Percentiles rank a stretch among this genome's conserved stretches.
Conservation (phyloP, 805 yeast species). For the Sungouiella thailandica region DNA sequence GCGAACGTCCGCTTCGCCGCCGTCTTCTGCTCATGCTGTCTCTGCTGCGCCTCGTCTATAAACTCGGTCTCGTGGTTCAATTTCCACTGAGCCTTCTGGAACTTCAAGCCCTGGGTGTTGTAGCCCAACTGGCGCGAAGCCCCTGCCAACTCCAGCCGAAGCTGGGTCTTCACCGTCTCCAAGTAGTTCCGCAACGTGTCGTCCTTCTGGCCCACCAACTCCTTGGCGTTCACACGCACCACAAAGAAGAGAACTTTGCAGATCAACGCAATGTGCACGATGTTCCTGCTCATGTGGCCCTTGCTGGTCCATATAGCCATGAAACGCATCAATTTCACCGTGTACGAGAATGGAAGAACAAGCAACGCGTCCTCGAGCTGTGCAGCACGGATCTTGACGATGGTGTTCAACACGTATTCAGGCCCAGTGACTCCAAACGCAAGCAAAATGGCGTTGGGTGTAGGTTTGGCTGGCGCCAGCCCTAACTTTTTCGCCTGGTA, state of each 20-base stretch:
- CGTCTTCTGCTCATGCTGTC: slow-evolving; percentile 45
- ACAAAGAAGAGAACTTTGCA: slow-evolving; percentile 75
- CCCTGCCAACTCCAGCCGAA: slow-evolving; percentile 51
- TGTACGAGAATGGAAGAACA: slow-evolving; percentile 85
- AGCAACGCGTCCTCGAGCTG: slow-evolving; percentile 91
- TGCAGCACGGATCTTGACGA: slow-evolving; percentile 68
- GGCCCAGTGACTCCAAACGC: slow-evolving; percentile 72
- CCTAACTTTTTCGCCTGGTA: slow-evolving; percentile 36
- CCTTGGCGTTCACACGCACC: slow-evolving; percentile 69
- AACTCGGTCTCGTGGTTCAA: slow-evolving; percentile 68
- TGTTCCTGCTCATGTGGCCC: slow-evolving; percentile 33
- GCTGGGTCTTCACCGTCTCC: slow-evolving; percentile 53
- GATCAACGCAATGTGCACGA: slow-evolving; percentile 55
- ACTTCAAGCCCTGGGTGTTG: slow-evolving; percentile 79
- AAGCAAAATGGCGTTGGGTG: slow-evolving; percentile 63
- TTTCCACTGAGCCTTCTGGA: slow-evolving; percentile 73
- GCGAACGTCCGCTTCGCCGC: slow-evolving; percentile 73
- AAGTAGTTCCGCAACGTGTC: slow-evolving; percentile 60
- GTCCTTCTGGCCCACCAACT: slow-evolving; percentile 67
- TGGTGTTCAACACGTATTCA: slow-evolving; percentile 69
- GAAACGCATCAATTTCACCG: slow-evolving; percentile 63
- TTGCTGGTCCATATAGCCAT: slow-evolving; percentile 68
- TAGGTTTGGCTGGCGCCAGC: slow-evolving; percentile 54
- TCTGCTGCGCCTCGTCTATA: slow-evolving; percentile 60
- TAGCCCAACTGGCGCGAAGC: slow-evolving; percentile 66